Conservation (phyloP, 2,329 filamentous ascomycete genomes). For the Emergomyces orientalis region DNA sequence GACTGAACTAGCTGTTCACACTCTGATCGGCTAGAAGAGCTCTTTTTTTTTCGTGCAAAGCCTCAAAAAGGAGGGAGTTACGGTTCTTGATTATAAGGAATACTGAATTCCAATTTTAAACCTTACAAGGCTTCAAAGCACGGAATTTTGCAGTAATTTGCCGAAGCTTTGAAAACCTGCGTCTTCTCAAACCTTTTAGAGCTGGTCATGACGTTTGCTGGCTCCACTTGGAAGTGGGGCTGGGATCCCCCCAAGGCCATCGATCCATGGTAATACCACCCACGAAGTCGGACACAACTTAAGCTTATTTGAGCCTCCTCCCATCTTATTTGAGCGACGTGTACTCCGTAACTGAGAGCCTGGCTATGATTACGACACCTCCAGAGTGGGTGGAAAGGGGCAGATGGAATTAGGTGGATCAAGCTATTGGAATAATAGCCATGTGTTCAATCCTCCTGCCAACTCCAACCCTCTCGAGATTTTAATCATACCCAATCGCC, state of each 20-base stretch:
- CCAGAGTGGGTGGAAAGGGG: too few relatives aligned
- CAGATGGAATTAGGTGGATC: too few relatives aligned
- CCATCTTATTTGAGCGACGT: neutral
- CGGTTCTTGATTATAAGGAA: neutral
- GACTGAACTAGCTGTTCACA: slow-evolving; percentile 47
- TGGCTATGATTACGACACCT: too few relatives aligned
- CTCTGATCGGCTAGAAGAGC: slow-evolving; percentile 26
- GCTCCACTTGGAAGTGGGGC: neutral
- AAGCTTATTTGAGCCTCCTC: neutral
- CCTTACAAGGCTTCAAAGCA: neutral
- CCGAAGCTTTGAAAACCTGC: too few relatives aligned
- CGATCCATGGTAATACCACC: neutral
- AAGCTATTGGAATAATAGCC: too few relatives aligned
- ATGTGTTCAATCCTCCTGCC: too few relatives aligned
- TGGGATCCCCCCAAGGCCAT: too few relatives aligned
- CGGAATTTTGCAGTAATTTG: neutral
- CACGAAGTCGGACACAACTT: neutral
- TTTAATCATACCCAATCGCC: too few relatives aligned
- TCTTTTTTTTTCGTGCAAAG: neutral
- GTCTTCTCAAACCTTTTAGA: too few relatives aligned
- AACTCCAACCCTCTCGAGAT: too few relatives aligned
- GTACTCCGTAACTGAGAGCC: too few relatives aligned
- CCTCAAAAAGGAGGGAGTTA: neutral
- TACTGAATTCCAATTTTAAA: neutral
- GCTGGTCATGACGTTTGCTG: neutral